Conservation (phyloP, 176 grass and related monocot genomes). For the Themeda triandra region DNA sequence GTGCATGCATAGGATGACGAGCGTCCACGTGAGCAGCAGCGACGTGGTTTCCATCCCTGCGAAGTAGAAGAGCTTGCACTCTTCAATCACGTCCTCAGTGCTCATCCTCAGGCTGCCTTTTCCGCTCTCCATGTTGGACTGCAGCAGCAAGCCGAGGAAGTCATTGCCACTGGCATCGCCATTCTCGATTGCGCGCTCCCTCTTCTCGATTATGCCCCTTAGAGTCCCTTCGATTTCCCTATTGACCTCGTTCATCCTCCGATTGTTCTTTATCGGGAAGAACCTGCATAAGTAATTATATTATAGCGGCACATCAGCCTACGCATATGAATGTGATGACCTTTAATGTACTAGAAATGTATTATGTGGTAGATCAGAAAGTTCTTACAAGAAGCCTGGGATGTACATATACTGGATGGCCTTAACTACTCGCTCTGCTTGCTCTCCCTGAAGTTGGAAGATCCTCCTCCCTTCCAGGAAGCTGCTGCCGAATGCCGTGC, state of each 20-base stretch:
- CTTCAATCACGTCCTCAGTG: slow-evolving; percentile 63
- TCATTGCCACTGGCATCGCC: slow-evolving; percentile 42
- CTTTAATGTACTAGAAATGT: too few relatives aligned
- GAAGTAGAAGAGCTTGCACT: slow-evolving; percentile 88
- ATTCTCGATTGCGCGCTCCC: slow-evolving; percentile 24
- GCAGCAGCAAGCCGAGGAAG: slow-evolving; percentile 64
- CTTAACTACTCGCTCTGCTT: too few relatives aligned
- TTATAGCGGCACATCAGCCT: too few relatives aligned
- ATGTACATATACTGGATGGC: too few relatives aligned
- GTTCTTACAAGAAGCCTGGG: too few relatives aligned
- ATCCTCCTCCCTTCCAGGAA: too few relatives aligned
- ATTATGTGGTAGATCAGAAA: too few relatives aligned
- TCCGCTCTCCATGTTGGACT: slow-evolving; percentile 45
- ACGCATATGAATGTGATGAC: too few relatives aligned
- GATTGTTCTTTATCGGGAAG: slow-evolving; percentile 59
- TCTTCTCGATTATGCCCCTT: slow-evolving; percentile 57
- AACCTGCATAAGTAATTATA: slow-evolving; percentile 30
- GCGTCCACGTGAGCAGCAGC: slow-evolving; percentile 63
- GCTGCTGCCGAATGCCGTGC: too few relatives aligned
- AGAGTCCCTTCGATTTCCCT: slow-evolving; percentile 38
- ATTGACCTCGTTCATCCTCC: slow-evolving; percentile 39
- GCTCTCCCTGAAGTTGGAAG: too few relatives aligned
- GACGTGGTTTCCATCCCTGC: slow-evolving; percentile 76
- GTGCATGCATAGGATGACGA: slow-evolving; percentile 46
- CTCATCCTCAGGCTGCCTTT: slow-evolving; percentile 35